These are phyloP conservation scores for Linnemannia zychae DNA, from an alignment of 192 early-diverging fungal genomes.

Conservation along the genomic window DNA sequence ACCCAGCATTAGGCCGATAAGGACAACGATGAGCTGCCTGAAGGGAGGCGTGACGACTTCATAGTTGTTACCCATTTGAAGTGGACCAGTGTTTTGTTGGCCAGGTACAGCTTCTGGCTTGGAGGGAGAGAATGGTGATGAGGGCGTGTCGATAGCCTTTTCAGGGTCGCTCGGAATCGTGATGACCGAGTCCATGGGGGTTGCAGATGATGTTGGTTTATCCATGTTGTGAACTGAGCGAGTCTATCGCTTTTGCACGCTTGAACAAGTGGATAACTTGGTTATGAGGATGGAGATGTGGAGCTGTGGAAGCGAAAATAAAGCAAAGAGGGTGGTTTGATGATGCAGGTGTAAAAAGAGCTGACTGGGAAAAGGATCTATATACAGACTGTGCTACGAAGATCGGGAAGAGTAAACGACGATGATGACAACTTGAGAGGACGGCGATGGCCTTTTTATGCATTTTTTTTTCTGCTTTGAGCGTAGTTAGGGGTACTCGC, in stretches of 20 bases:
- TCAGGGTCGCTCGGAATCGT: background rate
- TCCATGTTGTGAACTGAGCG: background rate
- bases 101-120: background rate
- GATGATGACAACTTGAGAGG: background rate
- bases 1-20: constrained; percentile 57
- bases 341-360: background rate
- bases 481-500: too few species aligned
- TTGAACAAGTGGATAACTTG: too few species aligned
- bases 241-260: background rate
- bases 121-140: background rate
- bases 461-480: too few species aligned
- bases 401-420: background rate
- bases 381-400: background rate
- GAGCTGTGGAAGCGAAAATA: background rate
- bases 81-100: background rate
- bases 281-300: background rate
- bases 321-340: background rate
- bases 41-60: constrained; percentile 11
- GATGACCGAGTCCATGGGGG: background rate
- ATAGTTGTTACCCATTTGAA: background rate
- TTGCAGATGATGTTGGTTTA: background rate
- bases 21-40: constrained; percentile 36
- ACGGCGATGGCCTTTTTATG: background rate
- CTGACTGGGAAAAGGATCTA: background rate
- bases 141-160: background rate